Evolutionary conservation across 257 asterid species (phyloP), one percentile per base, ranked within the genome.

Genomic region (Salvia splendens): DNA sequence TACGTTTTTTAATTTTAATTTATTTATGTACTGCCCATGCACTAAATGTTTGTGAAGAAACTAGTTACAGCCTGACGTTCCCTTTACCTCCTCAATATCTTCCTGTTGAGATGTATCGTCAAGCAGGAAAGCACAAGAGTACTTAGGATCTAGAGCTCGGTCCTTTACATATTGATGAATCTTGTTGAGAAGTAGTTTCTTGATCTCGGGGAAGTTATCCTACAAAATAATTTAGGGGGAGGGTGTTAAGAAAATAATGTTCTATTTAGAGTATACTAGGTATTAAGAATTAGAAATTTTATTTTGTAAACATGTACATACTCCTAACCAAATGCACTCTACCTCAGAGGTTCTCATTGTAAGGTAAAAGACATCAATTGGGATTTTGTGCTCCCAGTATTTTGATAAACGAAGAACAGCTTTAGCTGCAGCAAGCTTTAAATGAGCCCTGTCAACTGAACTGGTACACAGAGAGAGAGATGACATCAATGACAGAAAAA

Each of bases 371-470:
- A 89, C 86, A 77, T 91, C 95, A 63, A 81, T 72, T 0, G 99
- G 96, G 79, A 94, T 87, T 81, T 86, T 91, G 62, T 91, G 92
- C 73, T 94, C 99, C 99, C 99, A 94, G 69, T 80, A 84, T 78
- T 82, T 94, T 43, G 94, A 91, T 35, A 94, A 79, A 69, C 99
- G 99, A 78, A 94, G 98, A 78, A 94, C 79, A 73, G 99, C 90
- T 77, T 94, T 94, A 17, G 96, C 98, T 40, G 99, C 99, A 77
- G 95, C 95, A 74, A 94, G 96, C 84, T 81, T 94, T 80, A 94
- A 47, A 81, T 94, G 98, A 50, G 97, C 98, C 79, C 67, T 91
- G 72, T 94, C 99, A 58, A 87, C 86, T 58, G 69, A 80, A 75
- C 99, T 94, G 93, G 32, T 84, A 79, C 57, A 68, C 64, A 68